Percentiles rank a stretch among this genome's conserved stretches.
phyloP scores from a whole-genome alignment of 306 rosid species.

The Prunus campanulata region DNA sequence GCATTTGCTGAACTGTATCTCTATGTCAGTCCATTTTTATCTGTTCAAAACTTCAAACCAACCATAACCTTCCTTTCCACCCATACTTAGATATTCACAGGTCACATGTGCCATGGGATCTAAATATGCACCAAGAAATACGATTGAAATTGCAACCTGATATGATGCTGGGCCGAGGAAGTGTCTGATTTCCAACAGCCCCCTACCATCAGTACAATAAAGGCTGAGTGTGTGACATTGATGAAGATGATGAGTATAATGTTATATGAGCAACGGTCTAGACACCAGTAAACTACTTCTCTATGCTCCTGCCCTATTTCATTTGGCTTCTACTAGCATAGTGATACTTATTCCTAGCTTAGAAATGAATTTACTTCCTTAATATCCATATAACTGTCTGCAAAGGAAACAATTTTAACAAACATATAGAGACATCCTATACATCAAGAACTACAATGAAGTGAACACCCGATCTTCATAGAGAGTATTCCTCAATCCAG shows the following conservation, averaged over 20 bases:
- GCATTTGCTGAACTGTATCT: neutral
- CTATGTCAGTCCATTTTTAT: neutral
- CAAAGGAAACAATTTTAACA: neutral
- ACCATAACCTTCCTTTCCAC: neutral
- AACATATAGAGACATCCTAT: neutral
- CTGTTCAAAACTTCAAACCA: neutral
- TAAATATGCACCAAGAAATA: neutral
- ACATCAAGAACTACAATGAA: neutral
- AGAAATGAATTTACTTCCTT: neutral
- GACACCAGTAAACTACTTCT: neutral
- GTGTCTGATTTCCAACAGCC: too few relatives aligned
- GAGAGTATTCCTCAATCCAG: neutral
- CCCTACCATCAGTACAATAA: too few relatives aligned
- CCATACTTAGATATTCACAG: neutral
- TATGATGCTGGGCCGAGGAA: too few relatives aligned
- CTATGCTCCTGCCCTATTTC: neutral
- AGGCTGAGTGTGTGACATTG: neutral
- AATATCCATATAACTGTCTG: neutral
- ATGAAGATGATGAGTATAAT: neutral
- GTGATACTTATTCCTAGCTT: neutral
- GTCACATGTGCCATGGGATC: neutral
- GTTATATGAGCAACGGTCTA: neutral
- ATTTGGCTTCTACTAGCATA: neutral
- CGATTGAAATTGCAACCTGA: neutral
- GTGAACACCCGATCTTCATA: neutral